phyloP scores from a whole-genome alignment of 805 yeast species.

The Saccharomycopsis malanga region DNA sequence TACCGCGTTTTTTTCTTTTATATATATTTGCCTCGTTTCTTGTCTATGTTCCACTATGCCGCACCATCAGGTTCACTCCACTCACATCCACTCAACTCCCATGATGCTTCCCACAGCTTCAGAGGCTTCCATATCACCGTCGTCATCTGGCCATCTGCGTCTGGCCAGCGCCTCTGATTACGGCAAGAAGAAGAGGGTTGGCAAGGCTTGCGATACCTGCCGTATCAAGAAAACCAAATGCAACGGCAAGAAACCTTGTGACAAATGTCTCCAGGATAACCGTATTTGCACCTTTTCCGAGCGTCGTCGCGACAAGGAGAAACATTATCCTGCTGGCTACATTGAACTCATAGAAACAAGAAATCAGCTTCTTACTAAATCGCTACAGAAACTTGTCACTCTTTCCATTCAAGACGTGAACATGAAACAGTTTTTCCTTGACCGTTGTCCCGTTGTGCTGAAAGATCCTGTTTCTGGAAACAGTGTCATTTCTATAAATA shows the following conservation, averaged over 20 bases:
- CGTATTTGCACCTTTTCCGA: constrained; percentile 55
- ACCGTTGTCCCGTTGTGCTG: constrained; percentile 1
- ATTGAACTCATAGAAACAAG: constrained; percentile 58
- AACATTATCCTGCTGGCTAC: constrained; percentile 51
- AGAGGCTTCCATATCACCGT: too few relatives aligned
- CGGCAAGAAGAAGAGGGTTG: constrained; percentile 44
- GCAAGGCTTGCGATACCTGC: constrained; percentile 60
- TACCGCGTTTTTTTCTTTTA: too few relatives aligned
- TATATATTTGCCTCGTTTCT: too few relatives aligned
- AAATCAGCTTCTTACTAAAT: constrained; percentile 42
- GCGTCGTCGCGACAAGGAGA: constrained; percentile 45
- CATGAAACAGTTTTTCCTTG: constrained; percentile 11
- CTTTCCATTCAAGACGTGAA: constrained; percentile 6
- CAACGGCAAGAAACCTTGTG: constrained; percentile 56
- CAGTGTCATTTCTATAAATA: constrained; percentile 35
- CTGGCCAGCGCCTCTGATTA: too few relatives aligned
- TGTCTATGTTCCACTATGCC: too few relatives aligned
- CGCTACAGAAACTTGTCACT: constrained; percentile 28
- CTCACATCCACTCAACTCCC: too few relatives aligned
- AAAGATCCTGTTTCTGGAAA: not conserved
- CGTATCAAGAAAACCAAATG: constrained; percentile 58
- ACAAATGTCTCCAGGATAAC: constrained; percentile 47
- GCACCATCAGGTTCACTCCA: too few relatives aligned
- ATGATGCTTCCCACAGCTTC: too few relatives aligned
- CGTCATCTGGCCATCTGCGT: too few relatives aligned